A percentile compares a stretch with the other conserved stretches of the same genome.
Conservation (phyloP, 2,329 filamentous ascomycete species). For the Epichloe baconii region DNA sequence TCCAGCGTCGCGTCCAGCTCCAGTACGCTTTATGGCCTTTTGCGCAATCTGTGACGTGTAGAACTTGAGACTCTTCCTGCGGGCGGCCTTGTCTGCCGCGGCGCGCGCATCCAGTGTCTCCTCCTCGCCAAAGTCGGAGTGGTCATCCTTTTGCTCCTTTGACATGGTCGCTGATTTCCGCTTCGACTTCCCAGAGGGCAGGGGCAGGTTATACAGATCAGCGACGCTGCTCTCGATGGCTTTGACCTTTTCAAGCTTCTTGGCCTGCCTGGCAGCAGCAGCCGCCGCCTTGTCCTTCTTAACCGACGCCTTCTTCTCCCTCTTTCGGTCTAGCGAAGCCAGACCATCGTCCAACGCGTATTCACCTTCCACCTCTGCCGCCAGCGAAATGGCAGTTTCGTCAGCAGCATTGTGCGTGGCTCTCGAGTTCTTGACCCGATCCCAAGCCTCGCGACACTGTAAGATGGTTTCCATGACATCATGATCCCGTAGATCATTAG, state of each 20-base stretch:
- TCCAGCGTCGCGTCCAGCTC: slow-evolving; percentile 58
- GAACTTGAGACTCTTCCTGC: slow-evolving; percentile 88
- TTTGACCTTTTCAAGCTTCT: slow-evolving; percentile 35
- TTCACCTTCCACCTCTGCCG: slow-evolving; percentile 14
- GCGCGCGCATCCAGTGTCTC: slow-evolving; percentile 63
- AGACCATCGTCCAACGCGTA: slow-evolving; percentile 11
- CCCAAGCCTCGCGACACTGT: slow-evolving; percentile 70
- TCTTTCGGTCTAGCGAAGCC: slow-evolving; percentile 12
- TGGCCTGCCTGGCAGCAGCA: slow-evolving; percentile 25
- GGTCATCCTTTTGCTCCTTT: slow-evolving; percentile 38
- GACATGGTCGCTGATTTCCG: slow-evolving; percentile 19
- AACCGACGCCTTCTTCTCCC: slow-evolving; percentile 14
- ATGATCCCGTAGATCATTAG: slow-evolving; percentile 75
- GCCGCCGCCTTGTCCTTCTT: slow-evolving; percentile 24
- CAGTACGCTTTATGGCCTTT: slow-evolving; percentile 75
- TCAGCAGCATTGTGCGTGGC: slow-evolving; percentile 28
- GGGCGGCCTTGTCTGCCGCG: slow-evolving; percentile 73
- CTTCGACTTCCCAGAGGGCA: slow-evolving; percentile 34
- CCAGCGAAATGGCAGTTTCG: slow-evolving; percentile 3
- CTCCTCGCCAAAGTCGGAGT: slow-evolving; percentile 92
- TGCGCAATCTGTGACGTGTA: slow-evolving; percentile 97
- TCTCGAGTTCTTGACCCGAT: slow-evolving; percentile 54
- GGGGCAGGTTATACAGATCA: slow-evolving; percentile 50
- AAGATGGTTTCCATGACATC: slow-evolving; percentile 79
- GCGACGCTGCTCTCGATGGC: slow-evolving; percentile 58